phyloP scores from a whole-genome alignment of 139 green algal genomes.

The Diplosphaera chodatii region DNA sequence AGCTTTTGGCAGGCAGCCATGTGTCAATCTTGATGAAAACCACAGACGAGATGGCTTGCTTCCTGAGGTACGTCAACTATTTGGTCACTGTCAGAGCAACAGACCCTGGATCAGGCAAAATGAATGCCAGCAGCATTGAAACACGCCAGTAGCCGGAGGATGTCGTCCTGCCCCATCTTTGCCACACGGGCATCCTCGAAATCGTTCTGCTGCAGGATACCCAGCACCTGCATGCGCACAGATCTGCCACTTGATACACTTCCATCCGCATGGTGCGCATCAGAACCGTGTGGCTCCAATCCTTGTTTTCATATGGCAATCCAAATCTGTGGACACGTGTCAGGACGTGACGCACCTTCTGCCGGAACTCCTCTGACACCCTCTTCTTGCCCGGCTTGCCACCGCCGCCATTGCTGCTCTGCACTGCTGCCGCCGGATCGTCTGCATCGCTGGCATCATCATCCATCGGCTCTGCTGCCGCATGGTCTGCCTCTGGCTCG shows the following conservation, averaged over 20 bases:
- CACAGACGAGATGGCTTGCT: no score
- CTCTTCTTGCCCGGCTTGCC: constrained; percentile 1
- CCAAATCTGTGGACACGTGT: no score
- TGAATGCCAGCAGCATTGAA: constrained; percentile 94
- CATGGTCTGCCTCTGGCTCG: background rate
- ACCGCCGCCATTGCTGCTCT: background rate
- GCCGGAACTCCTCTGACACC: background rate
- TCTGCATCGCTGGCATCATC: constrained; percentile 30
- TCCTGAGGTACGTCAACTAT: no score
- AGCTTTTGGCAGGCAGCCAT: no score
- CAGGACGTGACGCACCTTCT: background rate
- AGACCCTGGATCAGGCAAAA: constrained; percentile 86
- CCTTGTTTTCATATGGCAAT: no score
- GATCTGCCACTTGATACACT: no score
- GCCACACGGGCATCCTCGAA: constrained; percentile 70
- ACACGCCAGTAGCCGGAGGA: constrained; percentile 80
- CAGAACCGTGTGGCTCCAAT: no score
- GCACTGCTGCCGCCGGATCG: constrained; percentile 11
- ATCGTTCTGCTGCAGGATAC: constrained; percentile 55
- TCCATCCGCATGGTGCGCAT: no score
- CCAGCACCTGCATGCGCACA: constrained; percentile 33
- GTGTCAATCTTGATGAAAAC: no score
- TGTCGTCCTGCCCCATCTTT: constrained; percentile 96
- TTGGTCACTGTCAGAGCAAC: no score
- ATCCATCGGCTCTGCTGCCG: constrained; percentile 14